Evolutionary conservation across 257 asterid genomes (phyloP), one percentile per base, ranked within the genome.

Genomic region (Solanum dulcamara): DNA sequence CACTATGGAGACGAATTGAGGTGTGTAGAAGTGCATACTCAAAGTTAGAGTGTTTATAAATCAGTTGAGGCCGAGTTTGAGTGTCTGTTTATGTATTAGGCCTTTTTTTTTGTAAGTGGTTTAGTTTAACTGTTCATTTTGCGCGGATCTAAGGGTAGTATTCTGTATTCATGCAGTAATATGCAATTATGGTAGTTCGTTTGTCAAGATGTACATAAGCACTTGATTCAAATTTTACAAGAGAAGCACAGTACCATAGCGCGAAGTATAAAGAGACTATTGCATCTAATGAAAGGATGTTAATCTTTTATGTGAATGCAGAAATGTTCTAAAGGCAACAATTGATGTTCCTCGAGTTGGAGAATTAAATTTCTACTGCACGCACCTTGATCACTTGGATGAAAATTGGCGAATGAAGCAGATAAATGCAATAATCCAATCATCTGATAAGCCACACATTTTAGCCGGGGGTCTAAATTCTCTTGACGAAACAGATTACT

Each of bases 321-420:
- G 99, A 93, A 96, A 95, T 87, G 98, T 96, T 30, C 86, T 96
- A 32, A 95, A 95, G 89, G 99, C 98, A 87, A 95, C 98, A 77
- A 94, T 96, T 68, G 98, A 94, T 87, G 97, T 95, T 26, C 98
- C 99, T 60, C 81, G 88, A 82, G 90, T 86, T 0, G 99, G 99
- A 17, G 99, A 96, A 57, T 66, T 96, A 84, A 92, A 95, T 75
- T 87, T 96, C 84, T 92, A 90, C 88, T 96, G 97, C 89, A 96
- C 99, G 0, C 97, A 88, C 30, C 91, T 96, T 13, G 99, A 96
- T 86, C 98, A 95, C 85, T 84, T 96, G 35, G 96, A 96, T 50
- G 99, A 96, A 86, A 92, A 89, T 81, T 96, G 99, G 99, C 89
- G 98, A 44, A 94, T 94, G 96, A 95, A 95, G 91, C 99, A 96